Conservation (phyloP, 768 basidiomycete genomes). For the Rhizopogon sp. region DNA sequence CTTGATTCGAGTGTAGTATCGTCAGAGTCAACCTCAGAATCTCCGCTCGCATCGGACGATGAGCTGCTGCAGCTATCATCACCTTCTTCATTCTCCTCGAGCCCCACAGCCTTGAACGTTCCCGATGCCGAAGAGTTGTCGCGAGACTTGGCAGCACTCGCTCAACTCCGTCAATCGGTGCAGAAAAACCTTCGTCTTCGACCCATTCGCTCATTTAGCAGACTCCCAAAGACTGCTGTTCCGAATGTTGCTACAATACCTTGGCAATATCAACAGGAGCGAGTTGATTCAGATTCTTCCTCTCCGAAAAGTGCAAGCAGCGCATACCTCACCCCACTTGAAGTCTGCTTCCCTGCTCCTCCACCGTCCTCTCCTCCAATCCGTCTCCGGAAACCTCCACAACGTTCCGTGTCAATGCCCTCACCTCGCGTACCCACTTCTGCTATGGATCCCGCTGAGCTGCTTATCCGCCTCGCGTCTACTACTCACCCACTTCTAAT, state of each 20-base stretch:
- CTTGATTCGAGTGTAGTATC: constrained; percentile 25
- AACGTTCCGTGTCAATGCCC: constrained; percentile 1
- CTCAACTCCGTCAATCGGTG: constrained; percentile 64
- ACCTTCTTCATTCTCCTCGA: constrained; percentile 24
- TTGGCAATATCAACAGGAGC: constrained; percentile 4
- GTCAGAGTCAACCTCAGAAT: constrained; percentile 12
- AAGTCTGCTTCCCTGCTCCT: constrained; percentile 21
- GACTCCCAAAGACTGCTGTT: constrained; percentile 42
- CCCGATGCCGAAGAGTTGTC: constrained; percentile 52
- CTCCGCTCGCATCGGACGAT: constrained; percentile 20
- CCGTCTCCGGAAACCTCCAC: constrained; percentile 8
- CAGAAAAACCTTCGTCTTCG: constrained; percentile 74
- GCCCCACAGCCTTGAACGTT: constrained; percentile 12
- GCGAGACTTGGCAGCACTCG: constrained; percentile 62
- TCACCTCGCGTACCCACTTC: constrained; percentile 31
- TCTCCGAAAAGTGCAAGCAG: constrained; percentile 44
- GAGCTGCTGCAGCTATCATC: constrained; percentile 22
- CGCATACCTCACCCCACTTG: constrained; percentile 53
- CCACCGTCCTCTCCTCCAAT: constrained; percentile 19
- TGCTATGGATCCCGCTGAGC: constrained; percentile 36
- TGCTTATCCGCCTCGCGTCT: constrained; percentile 47
- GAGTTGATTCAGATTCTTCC: constrained; percentile 13
- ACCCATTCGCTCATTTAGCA: constrained; percentile 60
- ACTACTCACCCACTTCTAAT: constrained; percentile 60
- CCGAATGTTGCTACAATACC: not conserved